Conservation (phyloP, 495 filamentous ascomycete species). For the Usnea hakonensis region DNA sequence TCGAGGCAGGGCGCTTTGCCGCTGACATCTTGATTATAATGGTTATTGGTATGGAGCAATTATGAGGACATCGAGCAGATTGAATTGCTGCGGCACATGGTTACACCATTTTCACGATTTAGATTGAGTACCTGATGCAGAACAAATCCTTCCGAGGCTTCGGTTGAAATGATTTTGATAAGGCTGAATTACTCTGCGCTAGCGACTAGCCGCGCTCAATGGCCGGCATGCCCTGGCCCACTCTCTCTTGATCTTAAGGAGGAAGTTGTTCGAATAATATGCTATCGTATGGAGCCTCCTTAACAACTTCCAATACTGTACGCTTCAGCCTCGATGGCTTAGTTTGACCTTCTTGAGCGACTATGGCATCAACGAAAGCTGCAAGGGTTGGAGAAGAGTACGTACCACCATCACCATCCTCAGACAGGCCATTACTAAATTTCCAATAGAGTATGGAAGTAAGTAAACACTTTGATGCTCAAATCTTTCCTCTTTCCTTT, state of each 20-base stretch:
- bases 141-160: neutral
- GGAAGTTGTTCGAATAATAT: neutral
- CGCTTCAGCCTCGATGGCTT: slow-evolving; percentile 1
- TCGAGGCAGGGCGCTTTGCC: slow-evolving; percentile 81
- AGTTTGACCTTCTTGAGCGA: neutral
- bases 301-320: neutral
- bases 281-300: neutral
- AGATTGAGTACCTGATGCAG: neutral
- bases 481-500: neutral
- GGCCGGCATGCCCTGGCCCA: no score
- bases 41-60: neutral
- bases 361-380: slow-evolving; percentile 80
- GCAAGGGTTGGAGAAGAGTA: slow-evolving; percentile 96
- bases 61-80: neutral
- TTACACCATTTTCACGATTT: neutral
- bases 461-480: slow-evolving; percentile 34
- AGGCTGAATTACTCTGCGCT: slow-evolving; percentile 9
- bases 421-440: slow-evolving; percentile 26
- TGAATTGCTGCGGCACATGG: neutral
- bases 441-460: slow-evolving; percentile 86
- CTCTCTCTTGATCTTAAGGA: neutral
- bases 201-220: slow-evolving; percentile 4
- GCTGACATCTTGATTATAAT: slow-evolving; percentile 56
- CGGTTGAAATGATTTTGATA: slow-evolving; percentile 1
- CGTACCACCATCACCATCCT: slow-evolving; percentile 29